Evolutionary conservation across 2,329 filamentous ascomycete genomes (phyloP).

Genomic region (Trichophyton mentagrophytes): DNA sequence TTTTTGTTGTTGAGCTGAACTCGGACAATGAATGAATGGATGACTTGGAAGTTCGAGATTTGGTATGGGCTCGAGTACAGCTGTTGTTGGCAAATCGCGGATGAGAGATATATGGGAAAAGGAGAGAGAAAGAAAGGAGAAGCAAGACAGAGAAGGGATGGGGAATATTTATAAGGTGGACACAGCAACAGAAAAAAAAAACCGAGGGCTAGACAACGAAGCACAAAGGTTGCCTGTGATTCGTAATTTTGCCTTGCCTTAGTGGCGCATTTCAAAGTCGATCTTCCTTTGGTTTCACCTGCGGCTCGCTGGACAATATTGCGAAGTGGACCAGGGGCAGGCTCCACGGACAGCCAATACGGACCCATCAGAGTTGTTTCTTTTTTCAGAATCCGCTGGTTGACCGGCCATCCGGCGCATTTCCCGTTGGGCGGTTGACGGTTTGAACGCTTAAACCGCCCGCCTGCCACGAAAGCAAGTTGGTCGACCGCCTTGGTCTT

Average conservation of each 20-base stretch:
- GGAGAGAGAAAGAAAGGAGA: not conserved
- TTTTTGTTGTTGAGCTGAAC: not conserved
- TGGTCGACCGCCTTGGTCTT: too few relatives aligned
- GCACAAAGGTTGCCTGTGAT: not conserved
- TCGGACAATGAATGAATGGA: not conserved
- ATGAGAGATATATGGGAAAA: not conserved
- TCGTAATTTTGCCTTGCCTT: not conserved
- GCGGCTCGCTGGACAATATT: constrained; percentile 1
- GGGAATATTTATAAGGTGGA: constrained; percentile 1
- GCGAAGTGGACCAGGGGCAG: constrained; percentile 2
- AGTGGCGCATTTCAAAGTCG: not conserved
- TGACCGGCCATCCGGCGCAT: not conserved
- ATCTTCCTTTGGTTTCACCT: not conserved
- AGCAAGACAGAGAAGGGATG: constrained; percentile 2
- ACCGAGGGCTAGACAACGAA: not conserved
- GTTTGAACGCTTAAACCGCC: not conserved
- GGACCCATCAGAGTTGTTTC: not conserved
- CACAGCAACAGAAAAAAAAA: not conserved
- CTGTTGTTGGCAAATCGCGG: not conserved
- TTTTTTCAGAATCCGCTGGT: not conserved
- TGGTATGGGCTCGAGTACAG: not conserved
- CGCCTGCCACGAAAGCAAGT: not conserved
- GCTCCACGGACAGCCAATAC: not conserved
- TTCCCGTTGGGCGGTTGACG: not conserved
- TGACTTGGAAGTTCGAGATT: not conserved